Base-by-base conservation (phyloP, 805 yeast genomes). In the Cyberlindnera mrakii region DNA sequence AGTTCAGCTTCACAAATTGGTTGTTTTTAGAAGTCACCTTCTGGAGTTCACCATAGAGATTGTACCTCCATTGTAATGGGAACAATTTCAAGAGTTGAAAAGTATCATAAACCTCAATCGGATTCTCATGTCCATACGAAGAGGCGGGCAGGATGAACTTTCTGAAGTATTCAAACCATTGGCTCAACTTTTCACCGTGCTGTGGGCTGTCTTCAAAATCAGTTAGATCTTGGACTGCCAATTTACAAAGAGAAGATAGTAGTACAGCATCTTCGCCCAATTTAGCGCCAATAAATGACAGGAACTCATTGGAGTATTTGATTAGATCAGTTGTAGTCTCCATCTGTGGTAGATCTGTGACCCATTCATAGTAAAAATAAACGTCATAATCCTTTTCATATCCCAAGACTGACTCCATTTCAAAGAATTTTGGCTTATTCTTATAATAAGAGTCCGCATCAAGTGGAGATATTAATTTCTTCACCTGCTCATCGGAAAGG, bases 41-140 rank as follows among this genome's bases (percentile, higher is more conserved):
- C 40, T 75, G 70, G 58, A 87, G 72, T 52, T 89, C 96, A 32
- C 95, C 93, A 58, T 90, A 90, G 16, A 91, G 60, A 44, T 82
- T 78, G 61, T 76, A 90, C 38, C 97, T 71, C 44, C 71, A 72
- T 41, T 83, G 84, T 31, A 77, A 56, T 3, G 87, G 67, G 54
- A 72, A 87, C 30, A 60, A 52, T 8, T 68, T 59, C 46, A 91
- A 56, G 1, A 88, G 54, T 7, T 65, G 60, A 54, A 65, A 87
- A 1, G 86, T 74, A 47, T 77, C 82, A 47, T 78, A 77, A 9
- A 82, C 71, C 0, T 78, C 74, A 5, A 79, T 67, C 11, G 86
- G 74, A 51, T 82, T 81, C 15, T 73, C 73, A 13, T 68, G 73
- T 5, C 81, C 60, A 1, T 75, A 66, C 2, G 60, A 45, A 4